Percentiles rank a stretch among this genome's conserved stretches.
Conservation (phyloP, 306 rosid genomes). For the Citrullus mucosospermus region DNA sequence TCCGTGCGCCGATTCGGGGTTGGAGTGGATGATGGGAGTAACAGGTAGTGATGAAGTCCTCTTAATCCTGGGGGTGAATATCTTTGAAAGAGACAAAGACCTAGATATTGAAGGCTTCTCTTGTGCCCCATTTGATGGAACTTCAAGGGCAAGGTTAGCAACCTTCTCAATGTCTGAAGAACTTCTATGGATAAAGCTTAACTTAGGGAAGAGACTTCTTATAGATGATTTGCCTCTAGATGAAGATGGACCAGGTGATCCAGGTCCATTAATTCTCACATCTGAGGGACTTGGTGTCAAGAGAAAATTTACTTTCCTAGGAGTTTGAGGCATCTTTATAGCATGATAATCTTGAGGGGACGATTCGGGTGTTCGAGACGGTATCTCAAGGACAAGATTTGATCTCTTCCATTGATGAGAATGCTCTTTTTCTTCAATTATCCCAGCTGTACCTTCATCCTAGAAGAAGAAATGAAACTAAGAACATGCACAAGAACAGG, state of each 20-base stretch:
- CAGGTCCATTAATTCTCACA: constrained; percentile 27
- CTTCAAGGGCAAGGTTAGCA: constrained; percentile 32
- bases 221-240: constrained; percentile 60
- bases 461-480: constrained; percentile 1
- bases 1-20: constrained; percentile 36
- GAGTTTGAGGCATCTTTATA: constrained; percentile 69
- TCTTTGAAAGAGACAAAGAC: constrained; percentile 67
- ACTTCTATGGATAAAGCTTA: constrained; percentile 46
- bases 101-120: constrained; percentile 64
- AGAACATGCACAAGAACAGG: background rate
- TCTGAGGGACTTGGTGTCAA: constrained; percentile 45
- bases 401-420: constrained; percentile 38
- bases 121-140: constrained; percentile 25
- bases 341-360: constrained; percentile 27
- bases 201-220: constrained; percentile 58
- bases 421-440: constrained; percentile 24
- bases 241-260: constrained; percentile 38
- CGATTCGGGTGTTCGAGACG: constrained; percentile 30
- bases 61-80: constrained; percentile 65
- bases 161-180: constrained; percentile 63
- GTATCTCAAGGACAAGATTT: constrained; percentile 55
- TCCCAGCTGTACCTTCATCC: constrained; percentile 44
- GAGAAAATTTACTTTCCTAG: constrained; percentile 74
- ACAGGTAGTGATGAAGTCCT: constrained; percentile 86
- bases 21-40: constrained; percentile 41